phyloP scores from a whole-genome alignment of 2,329 filamentous ascomycete genomes.

The Talaromyces verruculosus region DNA sequence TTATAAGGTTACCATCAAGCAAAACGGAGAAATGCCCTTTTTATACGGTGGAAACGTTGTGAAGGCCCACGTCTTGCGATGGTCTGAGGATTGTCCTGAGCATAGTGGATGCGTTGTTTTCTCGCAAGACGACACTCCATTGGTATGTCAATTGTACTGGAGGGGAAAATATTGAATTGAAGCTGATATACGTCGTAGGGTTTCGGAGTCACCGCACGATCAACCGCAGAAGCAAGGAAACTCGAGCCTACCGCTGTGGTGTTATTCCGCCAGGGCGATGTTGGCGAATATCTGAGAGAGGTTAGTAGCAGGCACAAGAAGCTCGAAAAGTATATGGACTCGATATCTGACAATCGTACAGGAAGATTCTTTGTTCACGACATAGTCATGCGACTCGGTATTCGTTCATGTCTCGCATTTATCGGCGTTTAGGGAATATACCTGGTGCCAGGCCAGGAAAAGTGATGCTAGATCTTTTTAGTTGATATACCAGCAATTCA shows the following conservation, averaged over 20 bases:
- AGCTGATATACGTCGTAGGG: constrained; percentile 53
- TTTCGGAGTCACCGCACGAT: constrained; percentile 88
- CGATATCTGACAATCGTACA: constrained; percentile 24
- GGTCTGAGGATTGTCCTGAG: constrained; percentile 89
- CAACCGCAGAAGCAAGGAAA: constrained; percentile 76
- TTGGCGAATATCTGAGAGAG: constrained; percentile 91
- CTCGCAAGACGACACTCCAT: constrained; percentile 85
- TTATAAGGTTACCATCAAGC: constrained; percentile 96
- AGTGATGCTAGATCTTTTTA: constrained; percentile 7
- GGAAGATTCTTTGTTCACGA: constrained; percentile 64
- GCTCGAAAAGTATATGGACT: background rate
- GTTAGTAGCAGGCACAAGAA: constrained; percentile 30
- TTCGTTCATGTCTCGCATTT: constrained; percentile 13
- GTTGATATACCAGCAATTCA: constrained; percentile 11
- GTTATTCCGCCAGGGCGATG: constrained; percentile 88
- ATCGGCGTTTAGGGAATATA: constrained; percentile 18
- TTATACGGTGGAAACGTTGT: constrained; percentile 90
- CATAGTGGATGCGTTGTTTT: constrained; percentile 89
- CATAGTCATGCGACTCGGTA: constrained; percentile 33
- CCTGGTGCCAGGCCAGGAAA: constrained; percentile 9
- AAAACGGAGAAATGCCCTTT: constrained; percentile 94
- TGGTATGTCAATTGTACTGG: constrained; percentile 43
- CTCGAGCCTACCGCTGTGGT: constrained; percentile 88
- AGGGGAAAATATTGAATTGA: background rate
- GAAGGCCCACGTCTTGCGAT: constrained; percentile 77